These are phyloP conservation scores for Fusarium brachygibbosum DNA, from an alignment of 2,329 filamentous ascomycete species.

Conservation along the genomic window DNA sequence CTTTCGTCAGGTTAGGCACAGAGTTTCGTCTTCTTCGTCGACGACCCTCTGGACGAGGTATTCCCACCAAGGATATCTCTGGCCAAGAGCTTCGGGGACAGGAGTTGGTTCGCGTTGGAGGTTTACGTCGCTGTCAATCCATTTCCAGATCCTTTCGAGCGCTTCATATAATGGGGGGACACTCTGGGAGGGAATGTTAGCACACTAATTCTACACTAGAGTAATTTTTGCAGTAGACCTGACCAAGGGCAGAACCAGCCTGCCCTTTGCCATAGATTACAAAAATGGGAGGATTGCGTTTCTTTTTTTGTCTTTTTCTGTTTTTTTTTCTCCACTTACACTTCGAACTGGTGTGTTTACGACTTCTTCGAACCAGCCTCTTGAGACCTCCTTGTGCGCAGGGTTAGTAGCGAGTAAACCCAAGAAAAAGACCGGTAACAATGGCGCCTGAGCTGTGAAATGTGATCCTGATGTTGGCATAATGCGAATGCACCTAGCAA, in stretches of 20 bases:
- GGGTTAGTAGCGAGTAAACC: slow-evolving; percentile 53
- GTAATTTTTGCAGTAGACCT: slow-evolving; percentile 30
- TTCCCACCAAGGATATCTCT: slow-evolving; percentile 58
- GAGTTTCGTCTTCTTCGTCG: slow-evolving; percentile 52
- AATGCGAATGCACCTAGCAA: slow-evolving; percentile 56
- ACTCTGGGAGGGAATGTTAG: slow-evolving; percentile 51
- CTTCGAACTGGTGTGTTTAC: slow-evolving; percentile 56
- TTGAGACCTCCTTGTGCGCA: slow-evolving; percentile 50
- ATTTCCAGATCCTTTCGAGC: slow-evolving; percentile 53
- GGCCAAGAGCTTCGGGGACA: slow-evolving; percentile 45
- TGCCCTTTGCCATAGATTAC: slow-evolving; percentile 32
- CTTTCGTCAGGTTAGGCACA: slow-evolving; percentile 56
- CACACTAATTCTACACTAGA: slow-evolving; percentile 41
- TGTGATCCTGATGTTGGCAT: slow-evolving; percentile 58
- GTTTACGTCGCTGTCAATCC: slow-evolving; percentile 52
- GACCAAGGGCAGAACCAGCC: slow-evolving; percentile 42
- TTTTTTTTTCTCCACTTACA: slow-evolving; percentile 51
- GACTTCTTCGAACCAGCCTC: slow-evolving; percentile 56
- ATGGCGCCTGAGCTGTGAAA: slow-evolving; percentile 59
- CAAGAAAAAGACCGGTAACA: slow-evolving; percentile 59
- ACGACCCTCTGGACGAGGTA: slow-evolving; percentile 53
- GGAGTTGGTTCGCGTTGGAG: slow-evolving; percentile 23
- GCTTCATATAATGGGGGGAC: slow-evolving; percentile 56
- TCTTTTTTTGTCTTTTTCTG: slow-evolving; percentile 10
- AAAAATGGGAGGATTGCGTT: slow-evolving; percentile 25